Percentiles rank a stretch among this genome's conserved stretches.
These are phyloP conservation scores for Leishmania amazonensis DNA, from an alignment of 208 protist species.

Conservation along the genomic window DNA sequence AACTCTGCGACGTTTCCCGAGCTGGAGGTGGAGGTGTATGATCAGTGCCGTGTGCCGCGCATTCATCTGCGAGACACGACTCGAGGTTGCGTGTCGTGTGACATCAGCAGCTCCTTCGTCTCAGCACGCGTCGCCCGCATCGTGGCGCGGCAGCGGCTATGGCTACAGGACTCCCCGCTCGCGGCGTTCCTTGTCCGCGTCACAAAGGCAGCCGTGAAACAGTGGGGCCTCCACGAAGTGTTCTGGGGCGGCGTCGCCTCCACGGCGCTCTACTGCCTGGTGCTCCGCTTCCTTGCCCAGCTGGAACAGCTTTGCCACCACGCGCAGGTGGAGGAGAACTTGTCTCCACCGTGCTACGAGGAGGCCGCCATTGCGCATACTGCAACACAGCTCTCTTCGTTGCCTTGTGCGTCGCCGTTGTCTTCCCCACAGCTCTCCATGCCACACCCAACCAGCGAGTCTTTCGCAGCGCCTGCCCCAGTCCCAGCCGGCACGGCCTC, in stretches of 20 bases:
- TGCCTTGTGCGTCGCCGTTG: not conserved
- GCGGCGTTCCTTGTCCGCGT: constrained; percentile 45
- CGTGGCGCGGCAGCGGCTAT: constrained; percentile 40
- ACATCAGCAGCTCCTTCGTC: constrained; percentile 42
- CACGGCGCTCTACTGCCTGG: constrained; percentile 64
- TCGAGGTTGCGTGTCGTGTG: constrained; percentile 34
- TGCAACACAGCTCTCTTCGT: not conserved
- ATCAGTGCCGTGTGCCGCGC: constrained; percentile 58
- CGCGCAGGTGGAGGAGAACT: constrained; percentile 16
- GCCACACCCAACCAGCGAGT: not conserved
- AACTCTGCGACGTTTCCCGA: not conserved
- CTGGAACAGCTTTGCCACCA: constrained; percentile 31
- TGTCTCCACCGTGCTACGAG: constrained; percentile 31
- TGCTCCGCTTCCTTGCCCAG: constrained; percentile 52
- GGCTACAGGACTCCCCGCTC: constrained; percentile 33
- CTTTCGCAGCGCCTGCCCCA: not conserved
- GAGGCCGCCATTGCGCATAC: constrained; percentile 8
- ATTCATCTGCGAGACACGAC: constrained; percentile 39
- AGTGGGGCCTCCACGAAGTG: constrained; percentile 62
- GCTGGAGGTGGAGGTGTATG: constrained; percentile 41
- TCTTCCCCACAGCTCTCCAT: not conserved
- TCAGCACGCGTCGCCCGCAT: constrained; percentile 29
- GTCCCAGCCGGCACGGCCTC: not conserved
- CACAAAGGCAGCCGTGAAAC: constrained; percentile 60
- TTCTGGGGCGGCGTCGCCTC: constrained; percentile 58